These are phyloP conservation scores for Alloteropsis semialata DNA, from an alignment of 176 grass and related monocot genomes.

Conservation along the genomic window DNA sequence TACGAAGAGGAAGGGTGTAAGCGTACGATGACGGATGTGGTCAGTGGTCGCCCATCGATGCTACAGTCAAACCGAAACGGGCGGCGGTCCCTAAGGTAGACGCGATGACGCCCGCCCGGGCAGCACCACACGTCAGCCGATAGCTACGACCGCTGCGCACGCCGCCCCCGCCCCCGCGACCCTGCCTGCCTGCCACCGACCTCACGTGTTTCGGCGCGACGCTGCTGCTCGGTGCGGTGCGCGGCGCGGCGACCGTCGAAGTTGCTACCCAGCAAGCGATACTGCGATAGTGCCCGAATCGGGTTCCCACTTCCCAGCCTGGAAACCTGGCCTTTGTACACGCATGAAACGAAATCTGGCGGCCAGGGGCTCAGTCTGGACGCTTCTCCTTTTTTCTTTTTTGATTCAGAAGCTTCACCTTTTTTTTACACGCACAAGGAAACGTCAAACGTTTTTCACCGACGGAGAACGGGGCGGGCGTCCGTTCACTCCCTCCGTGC, in stretches of 20 bases:
- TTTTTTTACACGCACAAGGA: too few species aligned
- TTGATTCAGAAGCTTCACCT: too few species aligned
- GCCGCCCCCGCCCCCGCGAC: neutral
- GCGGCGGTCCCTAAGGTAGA: neutral
- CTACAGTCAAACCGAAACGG: neutral
- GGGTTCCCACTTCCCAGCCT: neutral
- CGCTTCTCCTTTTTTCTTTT: too few species aligned
- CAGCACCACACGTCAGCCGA: neutral
- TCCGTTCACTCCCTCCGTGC: too few species aligned
- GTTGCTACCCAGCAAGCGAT: neutral
- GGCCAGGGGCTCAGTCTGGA: too few species aligned
- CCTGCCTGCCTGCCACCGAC: neutral
- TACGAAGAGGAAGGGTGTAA: too few species aligned
- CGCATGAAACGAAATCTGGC: neutral
- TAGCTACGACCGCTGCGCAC: neutral
- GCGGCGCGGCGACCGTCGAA: neutral
- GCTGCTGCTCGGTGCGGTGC: slow-evolving; percentile 3
- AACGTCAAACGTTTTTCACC: too few species aligned
- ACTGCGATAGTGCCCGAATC: neutral
- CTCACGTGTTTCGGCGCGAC: slow-evolving; percentile 1
- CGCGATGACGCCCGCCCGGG: neutral
- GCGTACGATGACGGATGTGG: neutral
- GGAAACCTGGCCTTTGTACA: neutral
- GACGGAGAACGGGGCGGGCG: too few species aligned
- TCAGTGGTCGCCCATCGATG: neutral